phyloP scores from a whole-genome alignment of 306 rosid species.

The Trifolium dubium region DNA sequence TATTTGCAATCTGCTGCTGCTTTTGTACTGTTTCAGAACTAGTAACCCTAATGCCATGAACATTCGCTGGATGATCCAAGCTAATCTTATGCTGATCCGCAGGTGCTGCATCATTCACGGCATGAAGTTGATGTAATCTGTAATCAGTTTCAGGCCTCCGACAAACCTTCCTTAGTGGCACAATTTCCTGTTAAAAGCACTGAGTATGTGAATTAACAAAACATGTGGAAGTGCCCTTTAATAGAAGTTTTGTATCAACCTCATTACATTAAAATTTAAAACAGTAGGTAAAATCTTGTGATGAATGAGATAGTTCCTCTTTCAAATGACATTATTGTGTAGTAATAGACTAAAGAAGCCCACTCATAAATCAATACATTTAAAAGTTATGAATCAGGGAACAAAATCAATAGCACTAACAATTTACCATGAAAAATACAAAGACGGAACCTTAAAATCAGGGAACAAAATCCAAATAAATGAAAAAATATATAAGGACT shows the following conservation, averaged over 20 bases:
- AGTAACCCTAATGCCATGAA: constrained; percentile 37
- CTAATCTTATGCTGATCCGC: constrained; percentile 60
- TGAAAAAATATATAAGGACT: not conserved
- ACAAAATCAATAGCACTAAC: not conserved
- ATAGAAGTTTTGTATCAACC: not conserved
- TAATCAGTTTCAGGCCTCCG: constrained; percentile 95
- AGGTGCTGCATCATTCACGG: constrained; percentile 64
- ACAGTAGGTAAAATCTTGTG: constrained; percentile 10
- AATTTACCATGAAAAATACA: no score
- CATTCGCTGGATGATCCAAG: constrained; percentile 51
- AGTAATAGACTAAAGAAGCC: constrained; percentile 32
- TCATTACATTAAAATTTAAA: not conserved
- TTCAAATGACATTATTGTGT: not conserved
- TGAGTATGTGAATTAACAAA: constrained; percentile 10
- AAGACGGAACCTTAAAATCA: not conserved
- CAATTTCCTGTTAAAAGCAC: constrained; percentile 74
- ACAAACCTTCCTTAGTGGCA: constrained; percentile 90
- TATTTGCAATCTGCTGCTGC: constrained; percentile 62
- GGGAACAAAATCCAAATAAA: not conserved
- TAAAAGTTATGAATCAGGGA: not conserved
- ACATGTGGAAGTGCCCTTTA: not conserved
- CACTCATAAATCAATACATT: not conserved
- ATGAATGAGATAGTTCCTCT: not conserved
- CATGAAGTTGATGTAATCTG: constrained; percentile 91
- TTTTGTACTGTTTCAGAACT: constrained; percentile 58